phyloP scores from a whole-genome alignment of 805 yeast genomes.

The Metschnikowia baotianmanensis region DNA sequence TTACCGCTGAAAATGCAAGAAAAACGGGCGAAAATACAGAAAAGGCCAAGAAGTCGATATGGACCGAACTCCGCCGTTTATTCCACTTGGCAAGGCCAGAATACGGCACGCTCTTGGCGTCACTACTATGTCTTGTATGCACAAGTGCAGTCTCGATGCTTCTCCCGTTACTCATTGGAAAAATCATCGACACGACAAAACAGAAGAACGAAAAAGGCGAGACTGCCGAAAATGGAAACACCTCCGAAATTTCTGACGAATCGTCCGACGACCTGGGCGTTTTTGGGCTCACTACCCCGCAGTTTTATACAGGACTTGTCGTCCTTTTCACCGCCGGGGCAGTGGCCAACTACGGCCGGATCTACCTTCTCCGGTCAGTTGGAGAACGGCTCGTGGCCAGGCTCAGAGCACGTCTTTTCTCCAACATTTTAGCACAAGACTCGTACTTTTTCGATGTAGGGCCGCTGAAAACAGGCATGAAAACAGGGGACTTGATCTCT shows the following conservation, averaged over 20 bases:
- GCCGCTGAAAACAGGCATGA: conserved; percentile 43
- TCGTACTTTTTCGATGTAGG: conserved; percentile 87
- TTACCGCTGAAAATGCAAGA: not conserved
- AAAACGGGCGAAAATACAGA: not conserved
- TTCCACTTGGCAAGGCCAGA: conserved; percentile 21
- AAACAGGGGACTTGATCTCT: conserved; percentile 90
- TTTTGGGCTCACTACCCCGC: conserved; percentile 60
- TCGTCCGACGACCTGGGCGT: conserved; percentile 6
- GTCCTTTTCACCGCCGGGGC: conserved; percentile 72
- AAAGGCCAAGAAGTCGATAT: conserved; percentile 3
- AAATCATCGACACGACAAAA: conserved; percentile 71
- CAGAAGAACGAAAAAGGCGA: too few species aligned
- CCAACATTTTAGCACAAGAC: conserved; percentile 78
- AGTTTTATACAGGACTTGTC: conserved; percentile 62
- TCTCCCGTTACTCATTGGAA: conserved; percentile 82
- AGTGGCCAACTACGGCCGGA: conserved; percentile 74
- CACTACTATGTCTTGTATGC: conserved; percentile 59
- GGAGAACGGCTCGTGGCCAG: conserved; percentile 90
- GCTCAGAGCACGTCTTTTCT: conserved; percentile 71
- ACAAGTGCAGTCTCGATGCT: conserved; percentile 81
- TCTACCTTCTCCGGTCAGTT: conserved; percentile 68
- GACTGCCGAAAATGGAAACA: conserved; percentile 8
- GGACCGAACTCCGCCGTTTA: conserved; percentile 14
- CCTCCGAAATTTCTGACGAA: conserved; percentile 15
- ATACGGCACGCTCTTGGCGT: conserved; percentile 34